Conservation (phyloP, 2,329 filamentous ascomycete species). For the Simplicillium sp. region DNA sequence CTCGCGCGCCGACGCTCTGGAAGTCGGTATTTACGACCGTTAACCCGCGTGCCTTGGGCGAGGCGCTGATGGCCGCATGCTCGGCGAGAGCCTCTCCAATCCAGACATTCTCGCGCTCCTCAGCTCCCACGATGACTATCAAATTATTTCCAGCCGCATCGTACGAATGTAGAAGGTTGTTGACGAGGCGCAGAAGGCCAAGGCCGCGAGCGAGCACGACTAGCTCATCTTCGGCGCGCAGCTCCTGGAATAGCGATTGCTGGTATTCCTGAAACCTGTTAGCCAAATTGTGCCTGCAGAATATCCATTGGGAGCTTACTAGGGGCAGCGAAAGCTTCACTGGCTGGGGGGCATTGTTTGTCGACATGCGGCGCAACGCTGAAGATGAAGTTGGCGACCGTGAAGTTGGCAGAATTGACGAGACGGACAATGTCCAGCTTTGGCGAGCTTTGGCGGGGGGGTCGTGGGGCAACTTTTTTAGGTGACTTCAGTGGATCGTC, state of each 20-base stretch:
- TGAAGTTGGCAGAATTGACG: conserved; percentile 3
- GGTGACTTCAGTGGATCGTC: too few species aligned
- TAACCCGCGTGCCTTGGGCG: conserved; percentile 72
- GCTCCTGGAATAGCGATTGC: conserved; percentile 86
- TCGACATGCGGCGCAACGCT: conserved; percentile 36
- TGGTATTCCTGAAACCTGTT: conserved; percentile 63
- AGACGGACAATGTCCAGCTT: too few species aligned
- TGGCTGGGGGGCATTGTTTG: conserved; percentile 48
- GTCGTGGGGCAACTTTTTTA: too few species aligned
- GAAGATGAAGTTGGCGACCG: conserved; percentile 7
- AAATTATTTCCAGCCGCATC: conserved; percentile 93
- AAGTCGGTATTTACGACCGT: conserved; percentile 91
- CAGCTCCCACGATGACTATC: conserved; percentile 78
- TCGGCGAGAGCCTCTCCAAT: conserved; percentile 93
- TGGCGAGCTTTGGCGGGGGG: too few species aligned
- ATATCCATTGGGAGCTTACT: conserved; percentile 11
- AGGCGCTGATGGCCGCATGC: conserved; percentile 82
- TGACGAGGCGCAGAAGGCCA: conserved; percentile 82
- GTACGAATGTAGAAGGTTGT: conserved; percentile 94
- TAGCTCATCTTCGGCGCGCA: conserved; percentile 85
- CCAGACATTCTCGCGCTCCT: conserved; percentile 92
- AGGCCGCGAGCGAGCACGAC: conserved; percentile 86
- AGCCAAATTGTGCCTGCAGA: conserved; percentile 5
- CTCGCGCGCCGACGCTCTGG: conserved; percentile 75
- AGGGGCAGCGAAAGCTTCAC: conserved; percentile 72